These are phyloP conservation scores for Aegle marmelos DNA, from an alignment of 345 rosid genomes.

Conservation along the genomic window DNA sequence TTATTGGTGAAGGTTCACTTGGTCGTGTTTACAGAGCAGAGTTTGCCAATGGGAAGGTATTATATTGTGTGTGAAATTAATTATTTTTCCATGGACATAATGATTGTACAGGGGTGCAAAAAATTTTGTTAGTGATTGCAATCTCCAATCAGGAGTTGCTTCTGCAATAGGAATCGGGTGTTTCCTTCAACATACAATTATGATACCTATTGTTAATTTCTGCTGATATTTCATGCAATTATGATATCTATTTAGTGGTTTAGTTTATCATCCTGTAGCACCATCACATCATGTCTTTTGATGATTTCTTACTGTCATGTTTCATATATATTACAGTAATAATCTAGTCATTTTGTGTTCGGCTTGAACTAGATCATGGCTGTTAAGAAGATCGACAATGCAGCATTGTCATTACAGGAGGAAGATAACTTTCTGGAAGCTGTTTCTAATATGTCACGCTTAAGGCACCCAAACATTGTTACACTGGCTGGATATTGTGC, in stretches of 20 bases:
- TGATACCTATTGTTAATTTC: neutral
- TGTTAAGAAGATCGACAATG: slow-evolving; percentile 90
- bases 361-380: slow-evolving; percentile 60
- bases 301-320: neutral
- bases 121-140: neutral
- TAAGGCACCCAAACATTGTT: slow-evolving; percentile 92
- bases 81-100: neutral
- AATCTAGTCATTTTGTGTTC: slow-evolving; percentile 15
- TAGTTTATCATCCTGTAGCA: neutral
- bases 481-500: slow-evolving; percentile 83
- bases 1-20: slow-evolving; percentile 94
- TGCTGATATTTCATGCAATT: neutral
- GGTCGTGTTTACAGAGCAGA: slow-evolving; percentile 98
- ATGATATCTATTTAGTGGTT: neutral
- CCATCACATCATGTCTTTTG: neutral
- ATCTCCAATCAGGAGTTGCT: neutral
- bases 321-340: neutral
- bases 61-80: neutral
- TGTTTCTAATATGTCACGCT: slow-evolving; percentile 84
- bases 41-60: slow-evolving; percentile 85
- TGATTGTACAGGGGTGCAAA: neutral
- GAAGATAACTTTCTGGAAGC: slow-evolving; percentile 94
- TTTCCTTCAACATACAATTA: neutral
- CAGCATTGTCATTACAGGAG: slow-evolving; percentile 84
- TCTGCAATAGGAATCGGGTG: neutral